Evolutionary conservation across 139 green algal species (phyloP).

Genomic region (Trebouxia sp.): DNA sequence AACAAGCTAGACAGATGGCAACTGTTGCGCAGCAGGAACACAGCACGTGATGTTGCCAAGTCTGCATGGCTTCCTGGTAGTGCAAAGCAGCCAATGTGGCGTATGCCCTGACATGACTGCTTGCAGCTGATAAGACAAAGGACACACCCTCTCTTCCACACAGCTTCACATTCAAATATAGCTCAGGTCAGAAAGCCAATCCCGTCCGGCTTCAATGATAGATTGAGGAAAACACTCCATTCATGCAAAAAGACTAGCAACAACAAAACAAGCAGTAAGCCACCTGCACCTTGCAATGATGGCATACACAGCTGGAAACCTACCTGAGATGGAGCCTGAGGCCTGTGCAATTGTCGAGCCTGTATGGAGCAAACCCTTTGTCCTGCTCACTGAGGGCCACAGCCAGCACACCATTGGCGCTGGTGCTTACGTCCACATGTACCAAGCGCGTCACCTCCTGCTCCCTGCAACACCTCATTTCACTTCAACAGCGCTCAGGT

Average conservation of each 20-base stretch:
- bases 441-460: slow-evolving; percentile 70
- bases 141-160: neutral
- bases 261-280: neutral
- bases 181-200: neutral
- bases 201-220: neutral
- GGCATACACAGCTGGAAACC: neutral
- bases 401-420: slow-evolving; percentile 37
- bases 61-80: too few species aligned
- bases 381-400: slow-evolving; percentile 53
- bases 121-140: neutral
- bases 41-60: too few species aligned
- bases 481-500: neutral
- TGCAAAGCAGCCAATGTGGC: neutral
- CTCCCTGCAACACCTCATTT: slow-evolving; percentile 41
- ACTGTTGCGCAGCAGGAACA: too few species aligned
- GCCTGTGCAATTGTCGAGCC: slow-evolving; percentile 86
- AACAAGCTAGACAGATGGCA: neutral
- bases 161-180: neutral
- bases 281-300: neutral
- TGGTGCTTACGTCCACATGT: slow-evolving; percentile 60
- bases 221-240: neutral
- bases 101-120: neutral
- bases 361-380: slow-evolving; percentile 66
- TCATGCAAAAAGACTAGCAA: neutral
- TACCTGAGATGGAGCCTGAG: slow-evolving; percentile 61